Percentiles rank a stretch among this genome's conserved stretches.
Conservation (phyloP, 2,329 filamentous ascomycete genomes). For the Colletotrichum somersetense region DNA sequence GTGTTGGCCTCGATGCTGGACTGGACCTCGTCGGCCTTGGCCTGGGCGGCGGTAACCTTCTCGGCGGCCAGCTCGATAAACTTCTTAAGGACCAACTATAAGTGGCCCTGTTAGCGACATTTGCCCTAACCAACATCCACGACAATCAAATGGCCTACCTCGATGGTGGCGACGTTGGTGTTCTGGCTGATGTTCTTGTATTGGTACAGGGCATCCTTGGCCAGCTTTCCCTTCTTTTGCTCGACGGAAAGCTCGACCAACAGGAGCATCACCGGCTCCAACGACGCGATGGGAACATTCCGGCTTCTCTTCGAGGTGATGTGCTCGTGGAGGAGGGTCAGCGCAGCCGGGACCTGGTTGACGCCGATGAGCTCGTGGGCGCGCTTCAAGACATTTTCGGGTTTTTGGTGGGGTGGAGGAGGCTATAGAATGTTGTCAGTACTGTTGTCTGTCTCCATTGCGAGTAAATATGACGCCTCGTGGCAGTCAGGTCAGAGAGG, state of each 20-base stretch:
- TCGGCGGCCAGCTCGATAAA: constrained; percentile 97
- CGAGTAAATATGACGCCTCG: constrained; percentile 30
- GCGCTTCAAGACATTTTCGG: constrained; percentile 99
- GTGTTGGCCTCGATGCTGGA: constrained; percentile 83
- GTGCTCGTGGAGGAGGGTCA: constrained; percentile 98
- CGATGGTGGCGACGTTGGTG: constrained; percentile 97
- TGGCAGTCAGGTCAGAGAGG: constrained; percentile 73
- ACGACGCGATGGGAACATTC: constrained; percentile 93
- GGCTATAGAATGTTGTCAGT: constrained; percentile 67
- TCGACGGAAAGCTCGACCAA: constrained; percentile 97
- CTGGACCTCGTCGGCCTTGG: constrained; percentile 96
- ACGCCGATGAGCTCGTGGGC: constrained; percentile 99
- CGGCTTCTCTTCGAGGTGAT: constrained; percentile 98
- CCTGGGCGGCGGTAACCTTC: constrained; percentile 95
- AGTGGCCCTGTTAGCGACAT: constrained; percentile 25
- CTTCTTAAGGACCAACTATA: constrained; percentile 89
- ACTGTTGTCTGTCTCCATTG: constrained; percentile 38
- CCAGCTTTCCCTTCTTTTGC: constrained; percentile 96
- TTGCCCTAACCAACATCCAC: background rate
- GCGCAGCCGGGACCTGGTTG: constrained; percentile 89
- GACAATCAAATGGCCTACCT: constrained; percentile 66
- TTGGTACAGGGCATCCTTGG: constrained; percentile 98
- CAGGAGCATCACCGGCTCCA: constrained; percentile 98
- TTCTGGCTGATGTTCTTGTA: constrained; percentile 99
- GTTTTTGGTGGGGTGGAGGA: constrained; percentile 96